Evolutionary conservation across 495 filamentous ascomycete species (phyloP).

Genomic region (Trichoderma reesei): DNA sequence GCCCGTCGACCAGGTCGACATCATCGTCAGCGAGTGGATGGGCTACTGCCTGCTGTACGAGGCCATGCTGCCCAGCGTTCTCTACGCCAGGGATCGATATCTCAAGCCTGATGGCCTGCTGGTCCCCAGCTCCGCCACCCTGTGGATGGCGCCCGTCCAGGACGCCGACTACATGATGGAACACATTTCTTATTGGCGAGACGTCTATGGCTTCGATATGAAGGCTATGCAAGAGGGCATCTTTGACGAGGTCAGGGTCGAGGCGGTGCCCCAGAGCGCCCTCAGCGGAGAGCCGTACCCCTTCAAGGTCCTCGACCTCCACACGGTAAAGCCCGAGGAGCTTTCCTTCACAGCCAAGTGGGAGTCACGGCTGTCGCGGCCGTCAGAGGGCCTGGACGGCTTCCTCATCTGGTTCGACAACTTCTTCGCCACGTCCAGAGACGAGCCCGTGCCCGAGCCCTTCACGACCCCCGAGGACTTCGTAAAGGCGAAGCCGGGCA

Average conservation of each 20-base stretch:
- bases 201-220: slow-evolving; percentile 97
- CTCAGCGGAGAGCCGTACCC: slow-evolving; percentile 69
- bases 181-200: slow-evolving; percentile 91
- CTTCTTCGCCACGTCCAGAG: slow-evolving; percentile 51
- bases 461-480: slow-evolving; percentile 23
- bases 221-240: slow-evolving; percentile 77
- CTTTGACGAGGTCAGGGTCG: slow-evolving; percentile 74
- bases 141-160: slow-evolving; percentile 81
- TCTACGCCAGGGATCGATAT: slow-evolving; percentile 89
- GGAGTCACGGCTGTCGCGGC: slow-evolving; percentile 32
- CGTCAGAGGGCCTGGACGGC: slow-evolving; percentile 56
- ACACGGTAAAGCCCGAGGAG: slow-evolving; percentile 63
- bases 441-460: slow-evolving; percentile 13
- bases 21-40: slow-evolving; percentile 99
- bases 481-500: slow-evolving; percentile 28
- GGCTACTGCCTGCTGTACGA: slow-evolving; percentile 98
- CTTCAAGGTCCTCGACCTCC: slow-evolving; percentile 69
- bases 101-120: slow-evolving; percentile 75
- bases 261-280: slow-evolving; percentile 66
- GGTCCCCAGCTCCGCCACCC: slow-evolving; percentile 81
- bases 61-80: slow-evolving; percentile 93
- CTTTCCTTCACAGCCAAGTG: slow-evolving; percentile 68
- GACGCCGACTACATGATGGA: slow-evolving; percentile 86
- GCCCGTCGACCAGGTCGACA: slow-evolving; percentile 85
- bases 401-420: slow-evolving; percentile 75